Evolutionary conservation across 352 stramenopile genomes (phyloP).

Genomic region (Thraustochytrium sp.): DNA sequence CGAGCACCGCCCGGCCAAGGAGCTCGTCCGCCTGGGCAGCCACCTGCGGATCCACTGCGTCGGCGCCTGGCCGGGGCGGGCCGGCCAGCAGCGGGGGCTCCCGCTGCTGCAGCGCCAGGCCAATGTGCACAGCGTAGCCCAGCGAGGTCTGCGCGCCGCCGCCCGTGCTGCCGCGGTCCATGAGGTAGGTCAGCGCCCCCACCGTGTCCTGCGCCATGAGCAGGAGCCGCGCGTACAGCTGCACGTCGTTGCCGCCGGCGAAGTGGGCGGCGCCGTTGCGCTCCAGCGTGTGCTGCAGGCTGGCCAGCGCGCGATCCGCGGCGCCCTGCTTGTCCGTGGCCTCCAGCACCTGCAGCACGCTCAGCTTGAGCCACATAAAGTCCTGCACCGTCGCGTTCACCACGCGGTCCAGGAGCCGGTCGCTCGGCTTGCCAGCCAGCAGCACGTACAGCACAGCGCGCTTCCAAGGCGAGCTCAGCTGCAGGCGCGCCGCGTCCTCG

Average conservation of each 20-base stretch:
- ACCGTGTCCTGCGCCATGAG: neutral
- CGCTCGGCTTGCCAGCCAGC: neutral
- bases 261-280: slow-evolving; percentile 18
- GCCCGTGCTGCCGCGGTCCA: neutral
- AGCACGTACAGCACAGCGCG: slow-evolving; percentile 22
- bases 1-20: neutral
- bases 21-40: neutral
- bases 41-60: neutral
- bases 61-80: neutral
- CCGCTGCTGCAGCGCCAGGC: neutral
- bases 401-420: neutral
- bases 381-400: slow-evolving; percentile 37
- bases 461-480: slow-evolving; percentile 27
- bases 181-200: neutral
- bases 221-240: slow-evolving; percentile 23
- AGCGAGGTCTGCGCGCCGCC: neutral
- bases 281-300: neutral
- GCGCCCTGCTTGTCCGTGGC: neutral
- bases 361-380: slow-evolving; percentile 37
- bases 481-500: neutral
- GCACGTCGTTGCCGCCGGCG: neutral
- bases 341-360: neutral
- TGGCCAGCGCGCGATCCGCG: neutral
- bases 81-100: neutral
- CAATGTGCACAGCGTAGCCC: slow-evolving; percentile 19